Evolutionary conservation across 1,139 yeast genomes (phyloP), one percentile per base, ranked within the genome.

Genomic region (Ogataea hybrid): DNA sequence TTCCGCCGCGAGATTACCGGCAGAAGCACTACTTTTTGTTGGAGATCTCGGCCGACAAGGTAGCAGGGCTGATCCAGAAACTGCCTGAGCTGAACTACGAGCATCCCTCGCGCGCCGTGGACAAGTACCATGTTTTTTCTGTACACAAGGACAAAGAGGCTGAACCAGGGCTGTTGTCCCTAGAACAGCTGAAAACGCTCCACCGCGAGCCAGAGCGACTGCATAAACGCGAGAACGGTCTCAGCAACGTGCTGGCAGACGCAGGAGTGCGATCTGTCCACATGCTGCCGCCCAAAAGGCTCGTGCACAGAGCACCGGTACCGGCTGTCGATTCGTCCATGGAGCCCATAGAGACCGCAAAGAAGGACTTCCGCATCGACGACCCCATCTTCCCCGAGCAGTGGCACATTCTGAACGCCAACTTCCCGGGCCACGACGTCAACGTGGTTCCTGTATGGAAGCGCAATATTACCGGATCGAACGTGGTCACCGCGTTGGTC

Each of bases 381-480:
- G 99, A 92, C 64, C 98, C 98, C 0, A 67, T 75, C 12, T 92
- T 94, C 58, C 61, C 66, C 8, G 71, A 75, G 34, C 99, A 94
- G 64, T 94, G 99, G 99, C 97, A 92, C 64, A 65, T 94, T 23
- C 64, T 84, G 33, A 94, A 94, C 58, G 69, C 87, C 0, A 61
- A 63, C 2, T 79, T 68, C 52, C 87, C 87, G 0, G 95, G 95
- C 0, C 73, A 88, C 54, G 97, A 92, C 59, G 80, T 92, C 39
- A 92, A 94, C 58, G 94, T 88, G 10, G 69, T 88, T 1, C 94
- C 87, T 0, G 79, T 88, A 15, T 92, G 98, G 98, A 69, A 71
- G 30, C 81, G 81, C 51, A 85, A 85, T 35, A 77, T 84, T 42
- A 84, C 95, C 1, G 99, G 99, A 1, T 67, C 74, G 36, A 94